Evolutionary conservation across 208 protist species (phyloP).

Genomic region (Acanthamoeba rhysodes): DNA sequence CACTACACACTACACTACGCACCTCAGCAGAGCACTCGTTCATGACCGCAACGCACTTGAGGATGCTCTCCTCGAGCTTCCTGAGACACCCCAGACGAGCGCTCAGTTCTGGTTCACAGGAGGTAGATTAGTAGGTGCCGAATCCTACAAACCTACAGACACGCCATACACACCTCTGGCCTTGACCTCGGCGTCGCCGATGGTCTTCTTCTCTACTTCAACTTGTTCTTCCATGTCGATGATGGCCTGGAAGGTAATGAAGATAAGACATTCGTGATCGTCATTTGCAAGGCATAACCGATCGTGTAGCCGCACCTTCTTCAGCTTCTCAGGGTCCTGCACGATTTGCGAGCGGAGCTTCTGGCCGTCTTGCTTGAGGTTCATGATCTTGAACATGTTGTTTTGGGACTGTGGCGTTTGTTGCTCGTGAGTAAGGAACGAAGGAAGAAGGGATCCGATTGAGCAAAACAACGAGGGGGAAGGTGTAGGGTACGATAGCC

Average conservation of each 20-base stretch:
- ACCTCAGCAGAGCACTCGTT: conserved; percentile 38
- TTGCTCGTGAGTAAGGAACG: neutral
- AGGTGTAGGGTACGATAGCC: neutral
- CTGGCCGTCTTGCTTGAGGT: conserved; percentile 39
- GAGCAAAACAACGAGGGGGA: neutral
- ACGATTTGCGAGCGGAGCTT: conserved; percentile 39
- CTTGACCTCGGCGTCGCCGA: neutral
- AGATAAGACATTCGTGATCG: neutral
- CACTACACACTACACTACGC: no score
- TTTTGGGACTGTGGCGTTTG: neutral
- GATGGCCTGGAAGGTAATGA: neutral
- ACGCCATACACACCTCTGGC: neutral
- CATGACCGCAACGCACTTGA: conserved; percentile 26
- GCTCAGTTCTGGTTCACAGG: neutral
- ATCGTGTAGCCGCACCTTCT: neutral
- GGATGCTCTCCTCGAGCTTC: conserved; percentile 35
- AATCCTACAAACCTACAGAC: neutral
- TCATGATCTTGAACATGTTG: conserved; percentile 55
- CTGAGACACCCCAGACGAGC: neutral
- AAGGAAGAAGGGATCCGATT: neutral
- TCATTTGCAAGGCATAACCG: neutral
- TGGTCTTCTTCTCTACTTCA: conserved; percentile 15
- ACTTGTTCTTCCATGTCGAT: conserved; percentile 30
- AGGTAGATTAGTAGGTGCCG: neutral
- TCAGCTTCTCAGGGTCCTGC: conserved; percentile 44